These are phyloP conservation scores for Lasiodiplodia gonubiensis DNA, from an alignment of 2,329 filamentous ascomycete species.

Conservation along the genomic window DNA sequence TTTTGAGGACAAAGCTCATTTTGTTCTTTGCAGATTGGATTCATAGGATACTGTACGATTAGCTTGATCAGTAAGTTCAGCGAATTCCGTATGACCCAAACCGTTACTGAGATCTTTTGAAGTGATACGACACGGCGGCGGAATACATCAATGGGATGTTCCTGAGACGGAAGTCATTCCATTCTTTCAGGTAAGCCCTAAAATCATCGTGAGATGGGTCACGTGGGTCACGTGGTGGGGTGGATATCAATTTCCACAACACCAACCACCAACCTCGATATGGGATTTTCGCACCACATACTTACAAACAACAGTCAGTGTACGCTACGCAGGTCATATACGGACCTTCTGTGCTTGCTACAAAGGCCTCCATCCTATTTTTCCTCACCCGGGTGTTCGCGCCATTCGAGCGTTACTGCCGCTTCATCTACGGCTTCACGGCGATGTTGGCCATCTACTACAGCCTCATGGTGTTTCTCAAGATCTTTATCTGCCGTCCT, in stretches of 20 bases:
- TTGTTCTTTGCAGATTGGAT: conserved; percentile 25
- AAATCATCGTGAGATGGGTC: too few species aligned
- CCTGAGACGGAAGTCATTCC: conserved; percentile 29
- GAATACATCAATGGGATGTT: conserved; percentile 39
- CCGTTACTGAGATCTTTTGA: conserved; percentile 34
- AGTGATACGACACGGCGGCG: conserved; percentile 46
- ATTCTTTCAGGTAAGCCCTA: conserved; percentile 37
- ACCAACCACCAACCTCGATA: too few species aligned
- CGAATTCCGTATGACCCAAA: not conserved
- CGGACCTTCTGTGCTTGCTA: conserved; percentile 48
- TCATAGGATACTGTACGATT: conserved; percentile 41
- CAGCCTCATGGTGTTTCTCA: conserved; percentile 43
- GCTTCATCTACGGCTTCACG: conserved; percentile 45
- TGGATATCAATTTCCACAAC: too few species aligned
- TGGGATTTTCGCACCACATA: not conserved
- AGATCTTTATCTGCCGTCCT: conserved; percentile 47
- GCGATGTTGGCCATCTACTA: conserved; percentile 45
- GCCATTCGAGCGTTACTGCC: conserved; percentile 42
- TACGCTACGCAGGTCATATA: conserved; percentile 49
- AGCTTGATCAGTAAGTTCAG: not conserved
- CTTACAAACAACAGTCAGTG: conserved; percentile 35
- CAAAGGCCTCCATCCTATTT: conserved; percentile 46
- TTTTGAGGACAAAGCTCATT: not conserved
- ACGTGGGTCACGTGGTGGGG: too few species aligned
- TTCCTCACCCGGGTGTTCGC: conserved; percentile 48